A percentile compares a stretch with the other conserved stretches of the same genome.
These are phyloP conservation scores for Agrostemma githago DNA, from an alignment of 148 eudicot genomes.

Conservation along the genomic window DNA sequence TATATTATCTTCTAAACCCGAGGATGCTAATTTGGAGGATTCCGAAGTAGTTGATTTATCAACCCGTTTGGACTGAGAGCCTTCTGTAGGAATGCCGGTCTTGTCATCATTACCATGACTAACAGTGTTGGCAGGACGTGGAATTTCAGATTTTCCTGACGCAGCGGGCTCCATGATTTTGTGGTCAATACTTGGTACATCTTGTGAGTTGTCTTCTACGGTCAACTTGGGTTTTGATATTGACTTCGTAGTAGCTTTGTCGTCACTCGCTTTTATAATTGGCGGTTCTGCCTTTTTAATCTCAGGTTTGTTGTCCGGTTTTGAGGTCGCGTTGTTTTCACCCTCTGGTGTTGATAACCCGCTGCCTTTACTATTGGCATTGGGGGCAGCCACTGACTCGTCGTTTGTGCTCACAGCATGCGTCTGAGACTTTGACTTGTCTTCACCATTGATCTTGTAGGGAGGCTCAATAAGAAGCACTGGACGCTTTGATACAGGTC, in stretches of 20 bases:
- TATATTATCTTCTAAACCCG: conserved; percentile 70
- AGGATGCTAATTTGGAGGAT: conserved; percentile 36
- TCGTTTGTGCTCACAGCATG: conserved; percentile 27
- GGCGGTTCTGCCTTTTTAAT: conserved; percentile 32
- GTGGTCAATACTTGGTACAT: neutral
- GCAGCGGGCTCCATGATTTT: neutral
- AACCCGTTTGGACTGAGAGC: conserved; percentile 30
- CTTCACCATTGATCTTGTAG: conserved; percentile 77
- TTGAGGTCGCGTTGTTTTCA: conserved; percentile 35
- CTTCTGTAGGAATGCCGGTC: conserved; percentile 11
- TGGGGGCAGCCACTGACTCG: conserved; percentile 10
- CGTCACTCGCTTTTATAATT: conserved; percentile 27
- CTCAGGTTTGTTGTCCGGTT: conserved; percentile 32
- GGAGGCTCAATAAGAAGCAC: conserved; percentile 68
- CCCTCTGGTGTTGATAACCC: conserved; percentile 30
- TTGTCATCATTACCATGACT: conserved; percentile 20
- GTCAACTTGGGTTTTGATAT: conserved; percentile 21
- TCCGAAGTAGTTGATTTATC: conserved; percentile 29
- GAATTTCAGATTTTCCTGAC: conserved; percentile 6
- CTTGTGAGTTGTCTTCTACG: conserved; percentile 11
- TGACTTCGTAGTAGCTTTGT: conserved; percentile 27
- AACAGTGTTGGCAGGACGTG: conserved; percentile 5
- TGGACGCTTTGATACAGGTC: conserved; percentile 52
- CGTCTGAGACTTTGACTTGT: conserved; percentile 51
- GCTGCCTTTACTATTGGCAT: conserved; percentile 37